These are phyloP conservation scores for Termitomyces sp. DNA, from an alignment of 768 basidiomycete genomes.

Conservation along the genomic window DNA sequence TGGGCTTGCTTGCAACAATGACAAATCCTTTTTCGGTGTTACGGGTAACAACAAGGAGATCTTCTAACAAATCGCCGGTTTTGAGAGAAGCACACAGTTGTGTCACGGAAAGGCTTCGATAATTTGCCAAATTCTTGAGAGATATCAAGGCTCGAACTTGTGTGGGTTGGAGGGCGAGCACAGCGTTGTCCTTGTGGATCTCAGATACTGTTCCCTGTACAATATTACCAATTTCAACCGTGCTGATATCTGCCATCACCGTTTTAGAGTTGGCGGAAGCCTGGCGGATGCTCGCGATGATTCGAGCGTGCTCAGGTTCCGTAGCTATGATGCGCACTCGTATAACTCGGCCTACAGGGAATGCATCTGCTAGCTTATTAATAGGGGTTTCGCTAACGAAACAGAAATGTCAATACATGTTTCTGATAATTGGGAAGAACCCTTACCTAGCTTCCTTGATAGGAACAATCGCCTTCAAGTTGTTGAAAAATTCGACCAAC, in stretches of 20 bases:
- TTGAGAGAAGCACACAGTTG: slow-evolving; percentile 62
- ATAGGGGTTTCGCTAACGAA: slow-evolving; percentile 57
- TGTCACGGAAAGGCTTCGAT: slow-evolving; percentile 57
- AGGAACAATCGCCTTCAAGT: slow-evolving; percentile 78
- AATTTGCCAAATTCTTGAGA: slow-evolving; percentile 81
- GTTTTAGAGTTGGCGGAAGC: slow-evolving; percentile 49
- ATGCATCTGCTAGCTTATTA: slow-evolving; percentile 53
- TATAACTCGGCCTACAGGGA: slow-evolving; percentile 77
- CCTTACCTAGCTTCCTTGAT: slow-evolving; percentile 75
- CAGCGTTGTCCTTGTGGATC: slow-evolving; percentile 80
- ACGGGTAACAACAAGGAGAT: slow-evolving; percentile 85
- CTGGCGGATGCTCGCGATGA: slow-evolving; percentile 86
- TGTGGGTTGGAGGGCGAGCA: slow-evolving; percentile 68
- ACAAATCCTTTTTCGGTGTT: slow-evolving; percentile 84
- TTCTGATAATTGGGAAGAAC: background rate
- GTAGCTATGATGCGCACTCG: slow-evolving; percentile 74
- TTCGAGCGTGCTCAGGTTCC: slow-evolving; percentile 52
- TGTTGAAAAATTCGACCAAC: slow-evolving; percentile 88
- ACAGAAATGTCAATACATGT: background rate
- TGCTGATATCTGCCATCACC: slow-evolving; percentile 57
- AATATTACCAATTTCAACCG: slow-evolving; percentile 70
- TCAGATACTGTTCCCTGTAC: slow-evolving; percentile 70
- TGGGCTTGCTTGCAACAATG: slow-evolving; percentile 73
- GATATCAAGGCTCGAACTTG: slow-evolving; percentile 80
- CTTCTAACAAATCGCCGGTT: slow-evolving; percentile 63